These are phyloP conservation scores for Kurtzmaniella natalensis DNA, from an alignment of 1,139 yeast genomes.

Conservation along the genomic window DNA sequence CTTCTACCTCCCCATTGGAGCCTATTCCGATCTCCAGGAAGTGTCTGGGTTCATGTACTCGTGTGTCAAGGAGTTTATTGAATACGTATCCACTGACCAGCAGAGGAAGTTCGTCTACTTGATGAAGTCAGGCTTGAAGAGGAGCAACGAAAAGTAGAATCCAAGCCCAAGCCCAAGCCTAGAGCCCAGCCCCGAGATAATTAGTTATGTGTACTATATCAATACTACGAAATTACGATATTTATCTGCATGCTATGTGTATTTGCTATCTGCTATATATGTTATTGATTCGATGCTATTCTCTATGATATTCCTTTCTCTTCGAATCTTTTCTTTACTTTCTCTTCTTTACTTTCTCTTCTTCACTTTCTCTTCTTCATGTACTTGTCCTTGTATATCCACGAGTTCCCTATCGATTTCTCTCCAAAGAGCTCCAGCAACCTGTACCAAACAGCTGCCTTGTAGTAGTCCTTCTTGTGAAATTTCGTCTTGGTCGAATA, in stretches of 20 bases:
- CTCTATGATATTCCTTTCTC: neutral
- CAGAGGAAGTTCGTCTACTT: constrained; percentile 4
- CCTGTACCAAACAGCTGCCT: constrained; percentile 73
- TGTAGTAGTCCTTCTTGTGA: constrained; percentile 53
- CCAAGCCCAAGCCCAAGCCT: neutral
- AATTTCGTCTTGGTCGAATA: constrained; percentile 56
- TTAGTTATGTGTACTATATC: no score
- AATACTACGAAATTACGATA: no score
- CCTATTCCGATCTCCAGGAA: constrained; percentile 32
- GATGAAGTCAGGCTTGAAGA: constrained; percentile 7
- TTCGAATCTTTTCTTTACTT: neutral
- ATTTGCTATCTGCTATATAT: neutral
- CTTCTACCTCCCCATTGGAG: constrained; percentile 37
- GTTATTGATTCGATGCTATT: neutral
- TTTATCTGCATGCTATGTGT: neutral
- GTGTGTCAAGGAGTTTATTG: constrained; percentile 30
- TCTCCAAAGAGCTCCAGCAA: constrained; percentile 64
- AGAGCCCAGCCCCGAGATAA: no score
- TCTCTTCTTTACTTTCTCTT: neutral
- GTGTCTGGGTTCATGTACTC: constrained; percentile 28
- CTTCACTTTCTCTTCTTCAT: constrained; percentile 18
- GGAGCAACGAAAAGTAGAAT: constrained; percentile 1
- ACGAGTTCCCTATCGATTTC: constrained; percentile 63
- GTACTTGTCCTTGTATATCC: constrained; percentile 77
- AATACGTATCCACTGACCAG: constrained; percentile 8